These are phyloP conservation scores for Ustilago esculenta DNA, from an alignment of 1,284 basidiomycete species.

Conservation along the genomic window DNA sequence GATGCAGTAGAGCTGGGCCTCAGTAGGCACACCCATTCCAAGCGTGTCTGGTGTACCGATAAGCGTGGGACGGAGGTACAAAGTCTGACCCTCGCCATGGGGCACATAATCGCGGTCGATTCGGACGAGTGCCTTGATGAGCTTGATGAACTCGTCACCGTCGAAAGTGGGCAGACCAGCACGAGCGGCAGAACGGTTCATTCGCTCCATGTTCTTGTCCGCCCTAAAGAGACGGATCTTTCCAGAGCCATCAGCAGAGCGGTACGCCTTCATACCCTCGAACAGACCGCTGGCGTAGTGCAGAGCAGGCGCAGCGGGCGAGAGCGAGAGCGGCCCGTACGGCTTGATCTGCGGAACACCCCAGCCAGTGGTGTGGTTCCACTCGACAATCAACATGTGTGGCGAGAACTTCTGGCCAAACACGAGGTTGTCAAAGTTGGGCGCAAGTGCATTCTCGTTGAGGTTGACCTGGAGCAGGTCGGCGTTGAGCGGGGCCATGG, in stretches of 20 bases:
- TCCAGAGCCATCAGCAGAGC: constrained; percentile 40
- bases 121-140: constrained; percentile 48
- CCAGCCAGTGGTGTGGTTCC: constrained; percentile 80
- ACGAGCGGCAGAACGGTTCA: constrained; percentile 51
- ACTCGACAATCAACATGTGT: constrained; percentile 90
- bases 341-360: constrained; percentile 81
- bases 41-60: constrained; percentile 50
- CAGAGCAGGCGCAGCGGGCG: constrained; percentile 43
- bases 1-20: constrained; percentile 56
- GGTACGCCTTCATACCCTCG: constrained; percentile 57
- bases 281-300: constrained; percentile 52
- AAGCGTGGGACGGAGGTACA: constrained; percentile 53
- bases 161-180: constrained; percentile 51
- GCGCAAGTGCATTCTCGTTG: constrained; percentile 33
- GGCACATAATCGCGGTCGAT: constrained; percentile 47
- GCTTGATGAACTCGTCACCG: constrained; percentile 49
- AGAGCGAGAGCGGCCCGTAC: constrained; percentile 67
- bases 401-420: constrained; percentile 76
- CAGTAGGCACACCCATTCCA: constrained; percentile 48
- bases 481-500: constrained; percentile 40
- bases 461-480: constrained; percentile 44
- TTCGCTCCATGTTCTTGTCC: constrained; percentile 56
- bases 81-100: constrained; percentile 37
- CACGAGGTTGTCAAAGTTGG: constrained; percentile 67
- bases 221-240: constrained; percentile 52